Percentiles rank a stretch among this genome's conserved stretches.
Conservation (phyloP, 1,139 yeast species). For the Scheffersomyces stambukii region DNA sequence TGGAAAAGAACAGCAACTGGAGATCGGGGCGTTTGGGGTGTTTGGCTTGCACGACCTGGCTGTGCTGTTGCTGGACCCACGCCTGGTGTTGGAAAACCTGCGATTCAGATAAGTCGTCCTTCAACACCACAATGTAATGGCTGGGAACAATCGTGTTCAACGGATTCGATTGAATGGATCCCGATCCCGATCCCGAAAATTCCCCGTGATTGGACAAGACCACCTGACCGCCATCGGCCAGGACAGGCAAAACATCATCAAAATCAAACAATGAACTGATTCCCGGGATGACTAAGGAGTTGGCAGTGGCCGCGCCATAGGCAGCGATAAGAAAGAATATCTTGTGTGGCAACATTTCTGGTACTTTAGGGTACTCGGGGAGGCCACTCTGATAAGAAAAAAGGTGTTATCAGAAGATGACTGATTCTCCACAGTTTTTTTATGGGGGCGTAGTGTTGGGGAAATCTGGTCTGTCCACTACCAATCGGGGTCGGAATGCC, state of each 20-base stretch:
- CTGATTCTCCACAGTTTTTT: too few species aligned
- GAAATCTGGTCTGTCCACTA: too few species aligned
- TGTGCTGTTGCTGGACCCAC: constrained; percentile 40
- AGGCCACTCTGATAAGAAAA: too few species aligned
- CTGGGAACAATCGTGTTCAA: constrained; percentile 44
- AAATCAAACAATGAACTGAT: background rate
- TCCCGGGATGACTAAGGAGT: background rate
- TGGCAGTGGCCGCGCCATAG: background rate
- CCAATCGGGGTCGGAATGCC: too few species aligned
- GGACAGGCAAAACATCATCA: background rate
- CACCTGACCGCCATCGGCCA: background rate
- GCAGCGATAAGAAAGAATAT: too few species aligned
- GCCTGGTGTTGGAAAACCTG: constrained; percentile 55
- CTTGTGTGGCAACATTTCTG: too few species aligned
- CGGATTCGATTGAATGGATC: constrained; percentile 3
- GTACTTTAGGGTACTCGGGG: too few species aligned
- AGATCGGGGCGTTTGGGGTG: constrained; percentile 24
- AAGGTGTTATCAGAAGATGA: too few species aligned
- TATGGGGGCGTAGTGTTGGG: too few species aligned
- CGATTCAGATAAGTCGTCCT: constrained; percentile 20
- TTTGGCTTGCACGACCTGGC: constrained; percentile 6
- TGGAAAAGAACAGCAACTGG: constrained; percentile 32
- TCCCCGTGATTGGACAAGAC: background rate
- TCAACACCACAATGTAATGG: constrained; percentile 33
- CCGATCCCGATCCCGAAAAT: background rate